phyloP scores from a whole-genome alignment of 2,329 filamentous ascomycete species.

The Colletotrichum theobromicola region DNA sequence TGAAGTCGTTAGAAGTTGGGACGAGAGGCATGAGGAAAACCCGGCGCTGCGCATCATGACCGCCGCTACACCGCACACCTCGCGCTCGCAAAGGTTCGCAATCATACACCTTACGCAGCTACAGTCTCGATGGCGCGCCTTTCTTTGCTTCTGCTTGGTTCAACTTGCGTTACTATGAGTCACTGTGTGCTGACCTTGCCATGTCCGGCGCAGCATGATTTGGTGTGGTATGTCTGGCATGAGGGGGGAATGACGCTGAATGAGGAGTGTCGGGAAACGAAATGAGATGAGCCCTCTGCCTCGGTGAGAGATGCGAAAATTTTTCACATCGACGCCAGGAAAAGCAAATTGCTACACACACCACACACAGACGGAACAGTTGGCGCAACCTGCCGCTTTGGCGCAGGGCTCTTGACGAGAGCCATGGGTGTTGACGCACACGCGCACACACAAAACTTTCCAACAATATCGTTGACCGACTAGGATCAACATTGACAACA shows the following conservation, averaged over 20 bases:
- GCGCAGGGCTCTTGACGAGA: neutral
- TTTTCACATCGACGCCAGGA: constrained; percentile 15
- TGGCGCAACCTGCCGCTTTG: constrained; percentile 14
- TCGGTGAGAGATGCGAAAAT: constrained; percentile 18
- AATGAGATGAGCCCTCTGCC: constrained; percentile 1
- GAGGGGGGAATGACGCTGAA: constrained; percentile 8
- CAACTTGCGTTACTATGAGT: constrained; percentile 2
- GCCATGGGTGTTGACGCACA: neutral
- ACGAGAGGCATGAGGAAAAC: constrained; percentile 8
- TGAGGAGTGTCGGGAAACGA: constrained; percentile 7
- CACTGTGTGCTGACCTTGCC: constrained; percentile 10
- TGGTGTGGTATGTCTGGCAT: constrained; percentile 7
- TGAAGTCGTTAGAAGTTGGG: constrained; percentile 15
- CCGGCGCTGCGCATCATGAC: neutral
- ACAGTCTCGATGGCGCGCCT: neutral
- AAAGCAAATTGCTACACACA: constrained; percentile 19
- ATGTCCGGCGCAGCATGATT: neutral
- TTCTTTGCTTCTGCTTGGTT: neutral
- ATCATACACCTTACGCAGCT: neutral
- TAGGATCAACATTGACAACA: constrained; percentile 1
- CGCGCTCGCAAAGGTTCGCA: neutral
- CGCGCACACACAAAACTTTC: neutral
- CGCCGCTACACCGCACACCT: constrained; percentile 3
- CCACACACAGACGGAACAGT: neutral
- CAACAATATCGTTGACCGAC: neutral